These are phyloP conservation scores for Nymphaea thermarum DNA, from an alignment of 164 flowering plant genomes.

Conservation along the genomic window DNA sequence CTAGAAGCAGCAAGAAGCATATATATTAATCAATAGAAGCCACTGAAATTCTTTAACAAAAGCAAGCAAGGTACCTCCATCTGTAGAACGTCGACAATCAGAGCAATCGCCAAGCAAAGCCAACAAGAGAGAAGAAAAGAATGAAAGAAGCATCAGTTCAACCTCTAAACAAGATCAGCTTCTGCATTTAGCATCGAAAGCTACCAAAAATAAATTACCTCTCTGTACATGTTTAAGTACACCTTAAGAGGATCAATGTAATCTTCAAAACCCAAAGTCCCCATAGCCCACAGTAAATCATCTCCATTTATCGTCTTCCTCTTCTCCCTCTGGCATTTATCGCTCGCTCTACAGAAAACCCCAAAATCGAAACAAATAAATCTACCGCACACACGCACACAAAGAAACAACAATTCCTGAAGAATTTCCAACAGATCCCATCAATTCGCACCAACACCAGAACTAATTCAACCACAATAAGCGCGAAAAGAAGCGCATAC, in stretches of 20 bases:
- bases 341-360: slow-evolving; percentile 45
- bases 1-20: too few relatives aligned
- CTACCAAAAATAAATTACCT: slow-evolving; percentile 22
- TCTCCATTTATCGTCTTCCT: slow-evolving; percentile 74
- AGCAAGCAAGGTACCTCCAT: slow-evolving; percentile 17
- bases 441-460: neutral
- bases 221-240: slow-evolving; percentile 50
- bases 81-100: slow-evolving; percentile 9
- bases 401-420: neutral
- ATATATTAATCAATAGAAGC: too few relatives aligned
- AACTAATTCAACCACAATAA: neutral
- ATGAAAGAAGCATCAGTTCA: slow-evolving; percentile 2
- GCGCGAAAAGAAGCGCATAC: slow-evolving; percentile 5
- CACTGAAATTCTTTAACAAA: neutral
- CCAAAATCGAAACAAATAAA: neutral
- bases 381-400: neutral
- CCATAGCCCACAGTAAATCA: slow-evolving; percentile 77
- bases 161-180: neutral
- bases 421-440: neutral
- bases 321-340: slow-evolving; percentile 72
- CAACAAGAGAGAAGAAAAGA: neutral
- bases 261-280: slow-evolving; percentile 64
- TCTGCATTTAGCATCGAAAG: neutral
- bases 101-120: neutral
- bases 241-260: slow-evolving; percentile 57